These are phyloP conservation scores for Claviceps digitariae DNA, from an alignment of 2,329 filamentous ascomycete genomes.

Conservation along the genomic window DNA sequence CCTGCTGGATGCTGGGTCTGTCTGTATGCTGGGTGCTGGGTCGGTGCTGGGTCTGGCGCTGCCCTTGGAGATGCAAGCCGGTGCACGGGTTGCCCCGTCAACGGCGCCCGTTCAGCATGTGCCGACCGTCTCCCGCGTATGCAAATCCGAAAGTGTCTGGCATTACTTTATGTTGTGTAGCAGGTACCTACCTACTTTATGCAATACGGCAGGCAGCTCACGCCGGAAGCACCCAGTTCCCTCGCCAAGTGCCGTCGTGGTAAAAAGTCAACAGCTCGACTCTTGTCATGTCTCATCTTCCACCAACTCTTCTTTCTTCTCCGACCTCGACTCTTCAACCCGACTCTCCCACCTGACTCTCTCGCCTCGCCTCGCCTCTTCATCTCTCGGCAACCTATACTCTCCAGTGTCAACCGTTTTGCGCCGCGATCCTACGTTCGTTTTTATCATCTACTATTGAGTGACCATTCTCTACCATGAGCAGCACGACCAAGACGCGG, in stretches of 20 bases:
- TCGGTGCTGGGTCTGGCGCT: no score
- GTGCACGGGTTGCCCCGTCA: constrained; percentile 14
- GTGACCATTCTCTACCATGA: constrained; percentile 11
- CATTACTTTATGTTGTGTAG: no score
- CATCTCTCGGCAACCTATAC: neutral
- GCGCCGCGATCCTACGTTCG: no score
- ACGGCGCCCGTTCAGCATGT: constrained; percentile 4
- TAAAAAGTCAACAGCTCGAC: constrained; percentile 5
- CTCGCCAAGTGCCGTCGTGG: neutral
- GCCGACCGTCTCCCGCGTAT: constrained; percentile 5
- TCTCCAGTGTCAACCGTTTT: neutral
- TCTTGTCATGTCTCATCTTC: neutral
- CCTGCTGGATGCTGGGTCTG: neutral
- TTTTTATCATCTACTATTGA: neutral
- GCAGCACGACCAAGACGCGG: constrained; percentile 25
- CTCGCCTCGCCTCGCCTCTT: neutral
- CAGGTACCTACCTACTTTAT: no score
- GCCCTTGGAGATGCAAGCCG: neutral
- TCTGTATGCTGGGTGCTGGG: no score
- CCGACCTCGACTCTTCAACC: neutral
- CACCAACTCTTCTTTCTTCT: neutral
- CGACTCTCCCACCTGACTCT: neutral
- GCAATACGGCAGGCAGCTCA: neutral
- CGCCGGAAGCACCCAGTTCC: constrained; percentile 2
- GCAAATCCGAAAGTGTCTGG: constrained; percentile 3